Percentiles rank a stretch among this genome's conserved stretches.
phyloP scores from a whole-genome alignment of 805 yeast genomes.

The Priceomyces carsonii region DNA sequence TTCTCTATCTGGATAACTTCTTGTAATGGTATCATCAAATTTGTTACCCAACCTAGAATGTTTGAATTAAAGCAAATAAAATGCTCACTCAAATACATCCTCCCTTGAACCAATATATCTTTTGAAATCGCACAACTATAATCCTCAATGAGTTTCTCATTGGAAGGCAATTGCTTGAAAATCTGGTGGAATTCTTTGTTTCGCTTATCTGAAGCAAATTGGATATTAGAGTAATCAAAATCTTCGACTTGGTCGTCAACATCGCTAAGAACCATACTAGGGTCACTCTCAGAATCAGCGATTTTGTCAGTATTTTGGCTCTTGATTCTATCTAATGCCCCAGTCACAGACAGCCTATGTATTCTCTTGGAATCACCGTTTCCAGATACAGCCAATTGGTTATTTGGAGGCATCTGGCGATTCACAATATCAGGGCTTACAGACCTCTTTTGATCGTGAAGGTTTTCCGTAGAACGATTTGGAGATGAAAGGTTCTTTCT shows the following conservation, averaged over 20 bases:
- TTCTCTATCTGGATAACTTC: slow-evolving; percentile 67
- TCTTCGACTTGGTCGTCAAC: slow-evolving; percentile 13
- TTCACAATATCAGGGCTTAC: slow-evolving; percentile 20
- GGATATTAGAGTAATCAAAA: slow-evolving; percentile 18
- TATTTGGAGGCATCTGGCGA: slow-evolving; percentile 12
- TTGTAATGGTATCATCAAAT: slow-evolving; percentile 54
- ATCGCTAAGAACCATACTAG: slow-evolving; percentile 1
- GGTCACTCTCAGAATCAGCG: slow-evolving; percentile 9
- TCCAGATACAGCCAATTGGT: slow-evolving; percentile 18
- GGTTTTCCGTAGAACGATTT: slow-evolving; percentile 18
- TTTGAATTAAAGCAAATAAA: slow-evolving; percentile 66
- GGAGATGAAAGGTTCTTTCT: slow-evolving; percentile 14
- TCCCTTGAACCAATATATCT: slow-evolving; percentile 69
- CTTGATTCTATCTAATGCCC: slow-evolving; percentile 10
- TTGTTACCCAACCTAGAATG: slow-evolving; percentile 67
- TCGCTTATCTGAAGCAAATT: slow-evolving; percentile 48
- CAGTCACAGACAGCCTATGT: slow-evolving; percentile 18
- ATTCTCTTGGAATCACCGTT: slow-evolving; percentile 18
- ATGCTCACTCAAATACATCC: slow-evolving; percentile 56
- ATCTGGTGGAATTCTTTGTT: slow-evolving; percentile 61
- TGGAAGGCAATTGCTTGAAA: slow-evolving; percentile 51
- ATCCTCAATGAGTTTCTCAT: slow-evolving; percentile 60
- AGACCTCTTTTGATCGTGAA: slow-evolving; percentile 11
- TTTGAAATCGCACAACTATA: slow-evolving; percentile 64
- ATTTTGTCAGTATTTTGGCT: slow-evolving; percentile 10